A percentile compares a stretch with the other conserved stretches of the same genome.
These are phyloP conservation scores for Trichomonascus vanleenenianus DNA, from an alignment of 805 yeast species.

Conservation along the genomic window DNA sequence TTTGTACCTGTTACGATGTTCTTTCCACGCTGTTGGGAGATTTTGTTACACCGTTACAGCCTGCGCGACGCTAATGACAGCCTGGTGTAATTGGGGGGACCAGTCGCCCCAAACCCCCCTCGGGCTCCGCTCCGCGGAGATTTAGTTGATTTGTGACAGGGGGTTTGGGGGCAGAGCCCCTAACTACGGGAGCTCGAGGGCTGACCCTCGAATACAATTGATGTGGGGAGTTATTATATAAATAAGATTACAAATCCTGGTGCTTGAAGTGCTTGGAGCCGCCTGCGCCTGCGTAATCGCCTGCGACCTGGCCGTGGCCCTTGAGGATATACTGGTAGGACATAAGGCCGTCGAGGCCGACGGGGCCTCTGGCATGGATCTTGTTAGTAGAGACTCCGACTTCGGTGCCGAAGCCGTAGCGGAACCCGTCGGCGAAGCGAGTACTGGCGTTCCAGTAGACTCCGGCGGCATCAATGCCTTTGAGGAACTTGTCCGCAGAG, in stretches of 20 bases:
- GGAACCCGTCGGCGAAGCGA: slow-evolving; percentile 95
- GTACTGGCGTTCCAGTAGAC: slow-evolving; percentile 98
- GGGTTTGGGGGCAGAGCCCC: too few relatives aligned
- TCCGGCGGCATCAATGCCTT: slow-evolving; percentile 89
- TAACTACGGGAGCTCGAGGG: too few relatives aligned
- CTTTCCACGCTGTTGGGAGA: too few relatives aligned
- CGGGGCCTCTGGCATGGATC: slow-evolving; percentile 98
- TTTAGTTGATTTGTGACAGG: too few relatives aligned
- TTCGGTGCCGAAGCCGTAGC: slow-evolving; percentile 98
- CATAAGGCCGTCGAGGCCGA: slow-evolving; percentile 93
- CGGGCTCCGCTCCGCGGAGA: too few relatives aligned
- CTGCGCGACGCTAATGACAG: too few relatives aligned
- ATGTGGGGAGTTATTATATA: background rate
- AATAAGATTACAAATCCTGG: slow-evolving; percentile 15
- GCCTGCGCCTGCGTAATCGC: slow-evolving; percentile 90
- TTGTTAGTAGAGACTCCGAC: slow-evolving; percentile 97
- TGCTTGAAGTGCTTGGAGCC: slow-evolving; percentile 76
- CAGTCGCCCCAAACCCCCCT: too few relatives aligned
- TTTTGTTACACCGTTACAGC: too few relatives aligned
- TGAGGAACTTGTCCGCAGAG: slow-evolving; percentile 68
- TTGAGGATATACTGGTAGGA: slow-evolving; percentile 89
- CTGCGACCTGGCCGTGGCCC: slow-evolving; percentile 90
- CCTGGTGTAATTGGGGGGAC: too few relatives aligned
- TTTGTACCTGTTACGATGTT: too few relatives aligned
- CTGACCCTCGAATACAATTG: too few relatives aligned